Evolutionary conservation across 164 flowering plant genomes (phyloP).

Genomic region (Pachysandra terminalis): DNA sequence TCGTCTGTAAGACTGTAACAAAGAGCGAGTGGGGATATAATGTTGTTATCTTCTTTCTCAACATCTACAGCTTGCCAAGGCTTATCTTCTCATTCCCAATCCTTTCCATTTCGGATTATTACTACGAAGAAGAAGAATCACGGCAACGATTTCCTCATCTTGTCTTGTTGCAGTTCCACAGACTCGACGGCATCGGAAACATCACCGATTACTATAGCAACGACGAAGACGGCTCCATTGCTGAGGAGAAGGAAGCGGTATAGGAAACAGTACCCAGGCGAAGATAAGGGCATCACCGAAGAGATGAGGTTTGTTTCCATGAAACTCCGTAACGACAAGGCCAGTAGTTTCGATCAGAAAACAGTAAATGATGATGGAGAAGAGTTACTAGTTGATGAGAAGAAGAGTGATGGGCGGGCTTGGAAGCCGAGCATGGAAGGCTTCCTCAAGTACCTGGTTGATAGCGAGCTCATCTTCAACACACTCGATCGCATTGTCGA

Average conservation of each 20-base stretch:
- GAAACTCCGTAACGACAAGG: slow-evolving; percentile 55
- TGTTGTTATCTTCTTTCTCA: too few species aligned
- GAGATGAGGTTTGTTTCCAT: slow-evolving; percentile 96
- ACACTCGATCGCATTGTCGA: slow-evolving; percentile 79
- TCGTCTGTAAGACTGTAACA: too few species aligned
- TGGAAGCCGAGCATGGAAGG: slow-evolving; percentile 85
- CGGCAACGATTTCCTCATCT: slow-evolving; percentile 3
- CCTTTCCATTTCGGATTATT: not conserved
- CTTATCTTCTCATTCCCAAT: not conserved
- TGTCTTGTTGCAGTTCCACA: slow-evolving; percentile 20
- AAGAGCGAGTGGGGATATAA: too few species aligned
- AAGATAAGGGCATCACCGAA: slow-evolving; percentile 72
- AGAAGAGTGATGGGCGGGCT: slow-evolving; percentile 22
- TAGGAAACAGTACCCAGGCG: slow-evolving; percentile 81
- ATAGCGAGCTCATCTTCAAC: slow-evolving; percentile 71
- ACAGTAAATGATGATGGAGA: slow-evolving; percentile 12
- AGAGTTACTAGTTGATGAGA: slow-evolving; percentile 4
- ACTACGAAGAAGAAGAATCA: not conserved
- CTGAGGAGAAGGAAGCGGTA: slow-evolving; percentile 60
- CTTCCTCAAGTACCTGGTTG: slow-evolving; percentile 76
- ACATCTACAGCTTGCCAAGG: too few species aligned
- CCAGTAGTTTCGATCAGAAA: slow-evolving; percentile 9
- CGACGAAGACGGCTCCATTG: slow-evolving; percentile 24
- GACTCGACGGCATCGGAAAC: slow-evolving; percentile 1
- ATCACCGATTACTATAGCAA: not conserved